Base-by-base conservation (phyloP, 2,329 filamentous ascomycete genomes). In the Fonsecaea erecta region DNA sequence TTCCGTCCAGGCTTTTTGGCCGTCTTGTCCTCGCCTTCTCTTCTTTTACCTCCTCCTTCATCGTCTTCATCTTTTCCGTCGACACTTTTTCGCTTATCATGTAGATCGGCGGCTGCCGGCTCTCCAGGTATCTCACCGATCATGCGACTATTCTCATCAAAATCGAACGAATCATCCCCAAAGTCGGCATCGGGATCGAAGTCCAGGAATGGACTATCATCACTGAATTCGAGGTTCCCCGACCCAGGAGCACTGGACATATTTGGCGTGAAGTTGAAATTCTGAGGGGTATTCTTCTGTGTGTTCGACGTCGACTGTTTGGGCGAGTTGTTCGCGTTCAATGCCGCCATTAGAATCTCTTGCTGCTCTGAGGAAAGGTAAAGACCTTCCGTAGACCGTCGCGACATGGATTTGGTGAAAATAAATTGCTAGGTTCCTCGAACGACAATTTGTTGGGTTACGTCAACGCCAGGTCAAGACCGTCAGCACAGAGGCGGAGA, bases 1-100 rank as follows among this genome's bases (percentile, higher is more conserved):
- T 99, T 99, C 69, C 95, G 88, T 57, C 95, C 95, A 3, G 95
- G 94, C 81, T 98, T 99, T 86, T 98, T 98, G 26, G 92, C 87
- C 51, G 89, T 84, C 79, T 95, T 97, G 52, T 93, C 92, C 62
- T 92, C 88, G 64, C 89, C 87, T 78, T 96, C 93, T 66, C 91
- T 87, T 70, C 92, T 86, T 82, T 93, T 95, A 64, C 87, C 86
- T 70, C 86, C 87, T 52, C 84, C 84, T 30, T 81, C 81, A n/a
- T 84, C 90, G 5, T 90, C 89, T 1, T 88, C 81, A 7, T 80
- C 88, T 60, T 74, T 74, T 46, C 73, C 75, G 37, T 77, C 78
- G n/a, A 76, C 82, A 40, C 78, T 83, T 66, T 89, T 88, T 53
- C 83, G 81, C 60, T 90, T 84, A 16, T 86, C 88, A 40, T 89